Base-by-base conservation (phyloP, 768 basidiomycete genomes). In the Rubroboletus satanas region DNA sequence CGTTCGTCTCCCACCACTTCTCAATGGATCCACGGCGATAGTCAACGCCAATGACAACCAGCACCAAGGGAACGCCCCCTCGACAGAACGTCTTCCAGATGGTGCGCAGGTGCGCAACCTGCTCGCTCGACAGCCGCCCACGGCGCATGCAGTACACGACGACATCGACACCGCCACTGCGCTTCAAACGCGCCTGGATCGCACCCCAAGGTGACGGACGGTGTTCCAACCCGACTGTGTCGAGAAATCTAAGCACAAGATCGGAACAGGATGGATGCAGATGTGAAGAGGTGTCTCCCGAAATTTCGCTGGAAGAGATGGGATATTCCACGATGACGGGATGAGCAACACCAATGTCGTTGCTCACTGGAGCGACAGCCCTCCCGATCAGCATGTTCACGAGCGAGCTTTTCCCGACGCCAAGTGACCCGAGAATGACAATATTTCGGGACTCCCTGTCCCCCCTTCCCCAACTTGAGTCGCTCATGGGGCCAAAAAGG, bases 341-440 rank as follows among this genome's bases (percentile, higher is more conserved):
- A 29, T 64, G 62, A 7, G 45, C 60, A 29, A 62, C 59, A 17
- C 45, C 52, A 15, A 64, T 55, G 44, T 33, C 45, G 50, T 54
- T 66, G 36, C 71, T 71, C 17, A 67, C 63, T 0, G 47, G 52
- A 1, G 74, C 74, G 12, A 62, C 58, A 1, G 61, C 17, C 10
- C 43, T 39, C 29, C 68, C 68, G 36, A 59, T 47, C 7, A 78
- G 51, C 66, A 77, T 66, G 58, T 78, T 78, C 39, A 77, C 56
- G 33, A 76, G 63, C 7, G 73, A 73, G 59, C 77, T 76, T 55
- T 77, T 77, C 10, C 71, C 71, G 26, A 60, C 47, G 33, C 76
- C 67, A 14, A 67, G 52, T 18, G 65, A 61, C n/a, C 66, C 67
- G 29, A 68, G 55, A 45, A 66, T 21, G 51, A 67, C 21, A 2